Conservation (phyloP, 140 eudicot genomes). For the Bidens hawaiensis region DNA sequence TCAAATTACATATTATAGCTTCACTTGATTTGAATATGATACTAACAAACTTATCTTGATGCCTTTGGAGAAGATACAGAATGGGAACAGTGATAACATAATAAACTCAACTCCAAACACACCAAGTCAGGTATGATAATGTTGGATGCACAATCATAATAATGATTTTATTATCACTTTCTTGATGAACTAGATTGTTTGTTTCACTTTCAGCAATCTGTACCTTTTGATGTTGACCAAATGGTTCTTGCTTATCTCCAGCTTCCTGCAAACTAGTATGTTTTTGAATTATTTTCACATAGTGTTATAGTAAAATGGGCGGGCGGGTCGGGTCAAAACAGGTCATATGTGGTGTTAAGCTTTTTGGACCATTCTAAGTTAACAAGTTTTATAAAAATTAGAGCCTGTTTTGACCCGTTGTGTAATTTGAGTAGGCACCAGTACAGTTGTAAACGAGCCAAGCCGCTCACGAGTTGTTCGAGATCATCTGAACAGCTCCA, state of each 20-base stretch:
- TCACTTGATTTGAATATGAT: background rate
- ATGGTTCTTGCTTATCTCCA: slow-evolving; percentile 61
- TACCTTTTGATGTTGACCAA: slow-evolving; percentile 47
- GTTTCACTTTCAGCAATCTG: slow-evolving; percentile 28
- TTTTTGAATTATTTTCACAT: no score
- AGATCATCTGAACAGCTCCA: no score
- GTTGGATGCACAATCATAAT: background rate
- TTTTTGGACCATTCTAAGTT: no score
- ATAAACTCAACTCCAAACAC: slow-evolving; percentile 23
- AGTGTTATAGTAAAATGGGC: no score
- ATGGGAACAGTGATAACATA: slow-evolving; percentile 29
- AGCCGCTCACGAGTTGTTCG: no score
- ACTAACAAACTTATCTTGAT: background rate
- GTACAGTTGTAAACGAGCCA: no score
- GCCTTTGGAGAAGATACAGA: slow-evolving; percentile 30
- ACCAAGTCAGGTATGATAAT: slow-evolving; percentile 49
- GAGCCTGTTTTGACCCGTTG: no score
- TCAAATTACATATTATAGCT: background rate
- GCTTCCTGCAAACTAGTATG: slow-evolving; percentile 61
- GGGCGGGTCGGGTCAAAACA: no score
- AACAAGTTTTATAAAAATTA: no score
- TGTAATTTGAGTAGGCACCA: no score
- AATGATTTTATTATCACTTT: background rate
- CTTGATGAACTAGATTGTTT: background rate
- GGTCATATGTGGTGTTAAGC: no score